Evolutionary conservation across 2,329 filamentous ascomycete species (phyloP), one percentile per base, ranked within the genome.

Genomic region (Seiridium cupressi): DNA sequence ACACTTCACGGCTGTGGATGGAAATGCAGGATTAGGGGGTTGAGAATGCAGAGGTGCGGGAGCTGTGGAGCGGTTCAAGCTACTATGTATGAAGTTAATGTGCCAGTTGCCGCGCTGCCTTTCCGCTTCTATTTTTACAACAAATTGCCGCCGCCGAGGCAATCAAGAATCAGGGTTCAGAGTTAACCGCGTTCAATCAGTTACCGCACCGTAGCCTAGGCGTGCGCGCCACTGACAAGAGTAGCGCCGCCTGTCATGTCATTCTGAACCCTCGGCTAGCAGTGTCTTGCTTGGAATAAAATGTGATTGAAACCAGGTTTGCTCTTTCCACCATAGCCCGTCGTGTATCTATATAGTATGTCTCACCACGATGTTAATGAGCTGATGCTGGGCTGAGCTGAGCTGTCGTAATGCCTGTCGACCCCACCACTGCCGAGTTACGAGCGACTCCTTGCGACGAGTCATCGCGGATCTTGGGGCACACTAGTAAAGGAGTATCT

Each of bases 61-160:
- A 11, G 34, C 47, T n/a, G 18, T 49, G 13, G n/a, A 31, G 26
- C 18, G 11, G 26, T 34, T 49, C 31, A 53, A 13, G 51, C 18
- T 26, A 26, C 18, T 26, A 26, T 26, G 18, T 26, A 26, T 26
- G 18, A 26, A 26, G 26, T 38, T 44, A 55, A 32, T 32, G 47
- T 55, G 53, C 53, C 53, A 40, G 44, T n/a, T 55, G 38, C 40
- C 40, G 40, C n/a, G 51, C 5, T 54, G 51, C 26, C 18, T 31
- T 34, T 26, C 51, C 51, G 51, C 11, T 38, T 55, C 53, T 55
- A 55, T 44, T 55, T 55, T 55, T 55, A 18, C 26, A 32, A 54
- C 32, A n/a, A 13, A 11, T 55, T 55, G 13, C 35, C 35, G 51
- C 36, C 36, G 10, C 49, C 11, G 49, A 53, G 46, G 18, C 18